Evolutionary conservation across 2,329 filamentous ascomycete species (phyloP), one percentile per base, ranked within the genome.

Genomic region (Trichoderma pleuroti): DNA sequence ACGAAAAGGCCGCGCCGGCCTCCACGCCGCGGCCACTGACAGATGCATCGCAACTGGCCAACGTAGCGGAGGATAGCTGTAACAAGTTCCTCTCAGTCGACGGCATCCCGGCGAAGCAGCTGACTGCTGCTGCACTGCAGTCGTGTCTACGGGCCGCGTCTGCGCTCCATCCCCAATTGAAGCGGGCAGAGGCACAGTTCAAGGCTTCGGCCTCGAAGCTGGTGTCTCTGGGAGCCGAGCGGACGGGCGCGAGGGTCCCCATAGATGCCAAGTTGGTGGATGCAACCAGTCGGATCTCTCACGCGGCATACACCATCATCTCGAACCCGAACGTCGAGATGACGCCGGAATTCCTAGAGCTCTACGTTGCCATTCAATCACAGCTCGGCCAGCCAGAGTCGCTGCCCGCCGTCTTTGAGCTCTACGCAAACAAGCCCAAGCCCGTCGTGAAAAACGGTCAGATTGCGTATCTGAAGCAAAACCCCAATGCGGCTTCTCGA

Each of bases 361-460:
- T 87, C 74, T 98, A 98, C 80, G 90, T 97, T 72, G 85, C 88
- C 46, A 88, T 93, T 57, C 93, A 97, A 79, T 86, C 90, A 32
- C 86, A 90, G 12, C 87, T 98, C 56, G 87, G 89, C 72, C 89
- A 87, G 70, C 90, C 93, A 3, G 88, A 93, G 74, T 90, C 92
- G 57, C 88, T 98, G 73, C 93, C 95, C 8, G 87, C 91, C 72
- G 88, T 94, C 54, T 91, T 99, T 77, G 84, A 90, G 70, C 86
- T 98, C 67, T 98, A 95, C 79, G 93, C 93, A 62, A 88, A 88
- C 75, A 99, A 98, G 81, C 91, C 93, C 11, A 84, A 90, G 73
- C 92, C 94, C 3, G 82, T 86, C 64, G 84, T 88, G 75, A 85
- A 85, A 64, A 85, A 87, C 21, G 86, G 86, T 18, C 86, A 86